Conservation (phyloP, 805 yeast genomes). For the Saccharomycopsis sp. region DNA sequence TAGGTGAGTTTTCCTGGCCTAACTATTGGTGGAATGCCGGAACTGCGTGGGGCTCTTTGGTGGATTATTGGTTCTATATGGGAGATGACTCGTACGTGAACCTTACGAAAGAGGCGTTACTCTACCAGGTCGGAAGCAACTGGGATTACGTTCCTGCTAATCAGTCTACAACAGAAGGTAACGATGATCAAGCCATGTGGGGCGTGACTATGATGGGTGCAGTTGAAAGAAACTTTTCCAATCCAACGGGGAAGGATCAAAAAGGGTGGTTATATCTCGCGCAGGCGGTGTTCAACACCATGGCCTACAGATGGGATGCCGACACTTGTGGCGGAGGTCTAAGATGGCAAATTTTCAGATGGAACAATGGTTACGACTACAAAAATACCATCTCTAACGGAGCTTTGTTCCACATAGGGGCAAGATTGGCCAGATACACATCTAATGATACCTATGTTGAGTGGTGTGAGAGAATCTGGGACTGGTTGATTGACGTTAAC, state of each 20-base stretch:
- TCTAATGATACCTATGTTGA: slow-evolving; percentile 65
- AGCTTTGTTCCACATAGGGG: slow-evolving; percentile 78
- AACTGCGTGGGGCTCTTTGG: slow-evolving; percentile 83
- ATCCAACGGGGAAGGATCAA: slow-evolving; percentile 45
- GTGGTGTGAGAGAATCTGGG: slow-evolving; percentile 69
- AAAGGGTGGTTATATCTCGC: slow-evolving; percentile 81
- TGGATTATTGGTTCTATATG: slow-evolving; percentile 70
- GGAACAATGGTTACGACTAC: slow-evolving; percentile 93
- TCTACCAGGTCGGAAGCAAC: slow-evolving; percentile 67
- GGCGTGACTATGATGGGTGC: slow-evolving; percentile 90
- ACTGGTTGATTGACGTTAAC: slow-evolving; percentile 61
- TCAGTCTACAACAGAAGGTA: slow-evolving; percentile 90
- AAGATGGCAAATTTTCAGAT: slow-evolving; percentile 92
- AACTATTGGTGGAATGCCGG: slow-evolving; percentile 99
- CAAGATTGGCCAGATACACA: slow-evolving; percentile 80
- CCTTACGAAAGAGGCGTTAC: slow-evolving; percentile 51
- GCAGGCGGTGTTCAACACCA: slow-evolving; percentile 85
- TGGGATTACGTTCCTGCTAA: slow-evolving; percentile 80
- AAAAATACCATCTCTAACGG: slow-evolving; percentile 92
- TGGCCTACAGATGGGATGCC: slow-evolving; percentile 84
- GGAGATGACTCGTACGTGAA: slow-evolving; percentile 62
- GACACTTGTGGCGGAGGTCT: slow-evolving; percentile 76
- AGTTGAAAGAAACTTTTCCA: slow-evolving; percentile 78
- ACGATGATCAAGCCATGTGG: slow-evolving; percentile 98
- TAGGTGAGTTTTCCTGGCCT: slow-evolving; percentile 84